These are phyloP conservation scores for Ogataea kodamae DNA, from an alignment of 805 yeast genomes.

Conservation along the genomic window DNA sequence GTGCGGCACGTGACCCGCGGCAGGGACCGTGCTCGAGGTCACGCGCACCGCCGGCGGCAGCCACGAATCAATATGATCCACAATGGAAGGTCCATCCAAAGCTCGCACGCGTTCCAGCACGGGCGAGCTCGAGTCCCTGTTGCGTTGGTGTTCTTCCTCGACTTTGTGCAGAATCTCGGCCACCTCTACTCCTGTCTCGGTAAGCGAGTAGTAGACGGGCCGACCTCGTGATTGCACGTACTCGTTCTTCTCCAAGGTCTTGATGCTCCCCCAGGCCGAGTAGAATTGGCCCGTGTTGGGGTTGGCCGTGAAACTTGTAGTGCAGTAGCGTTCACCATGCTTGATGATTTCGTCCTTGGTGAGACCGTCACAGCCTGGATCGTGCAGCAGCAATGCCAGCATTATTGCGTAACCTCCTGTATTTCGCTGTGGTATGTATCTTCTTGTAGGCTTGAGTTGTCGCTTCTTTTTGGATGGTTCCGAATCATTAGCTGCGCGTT, in stretches of 20 bases:
- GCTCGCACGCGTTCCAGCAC: conserved; percentile 8
- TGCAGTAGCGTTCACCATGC: conserved; percentile 53
- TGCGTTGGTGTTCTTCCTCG: conserved; percentile 30
- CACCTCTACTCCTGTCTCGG: conserved; percentile 64
- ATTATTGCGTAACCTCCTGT: conserved; percentile 86
- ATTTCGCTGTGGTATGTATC: conserved; percentile 67
- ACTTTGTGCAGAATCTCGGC: conserved; percentile 54
- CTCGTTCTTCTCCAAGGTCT: conserved; percentile 57
- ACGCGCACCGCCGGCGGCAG: conserved; percentile 4
- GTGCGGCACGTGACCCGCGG: conserved; percentile 26
- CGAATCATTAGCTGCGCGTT: conserved; percentile 4
- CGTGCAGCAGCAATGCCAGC: conserved; percentile 51
- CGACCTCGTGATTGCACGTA: conserved; percentile 54
- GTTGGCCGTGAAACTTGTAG: conserved; percentile 54
- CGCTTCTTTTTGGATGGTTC: conserved; percentile 6
- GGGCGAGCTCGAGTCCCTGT: conserved; percentile 15
- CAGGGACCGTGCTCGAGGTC: conserved; percentile 4
- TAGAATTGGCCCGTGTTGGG: conserved; percentile 60
- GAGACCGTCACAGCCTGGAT: conserved; percentile 51
- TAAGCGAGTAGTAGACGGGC: conserved; percentile 58
- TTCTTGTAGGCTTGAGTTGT: conserved; percentile 24
- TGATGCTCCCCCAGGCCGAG: conserved; percentile 73
- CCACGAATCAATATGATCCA: conserved; percentile 7
- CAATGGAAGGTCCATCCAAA: not conserved
- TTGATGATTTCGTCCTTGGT: conserved; percentile 56